Evolutionary conservation across 192 early-diverging fungal species (phyloP), one percentile per base, ranked within the genome.

Genomic region (Coemansia sp.): DNA sequence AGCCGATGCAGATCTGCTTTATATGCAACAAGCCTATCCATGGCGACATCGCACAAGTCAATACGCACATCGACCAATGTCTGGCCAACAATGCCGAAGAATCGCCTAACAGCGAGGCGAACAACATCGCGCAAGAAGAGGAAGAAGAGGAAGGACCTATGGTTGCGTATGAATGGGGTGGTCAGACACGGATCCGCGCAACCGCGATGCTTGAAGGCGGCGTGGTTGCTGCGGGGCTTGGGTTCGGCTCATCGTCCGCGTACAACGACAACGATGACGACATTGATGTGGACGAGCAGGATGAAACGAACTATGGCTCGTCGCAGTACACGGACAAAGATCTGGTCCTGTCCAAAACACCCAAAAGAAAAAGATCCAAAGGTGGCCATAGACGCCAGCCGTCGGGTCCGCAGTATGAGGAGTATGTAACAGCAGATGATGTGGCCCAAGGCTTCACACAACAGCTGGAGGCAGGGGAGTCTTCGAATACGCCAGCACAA

Each of bases 121-220:
- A 14, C 45, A 23, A 23, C 45, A 13, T 54, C 23, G 30, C 27
- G 19, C 4, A 10, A n/a, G n/a, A 31, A 15, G 53, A 44, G 5
- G 42, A 19, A 5, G 42, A 19, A 5, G 47, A 40, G 14, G 57
- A 45, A 6, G 22, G 48, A 6, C 69, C 68, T 4, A 88, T 47
- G 44, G 89, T 92, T 29, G 86, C 88, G 59, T 94, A 95, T 38
- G 86, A 83, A 30, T 94, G 92, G 91, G 89, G 86, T 1, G 93
- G 94, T 2, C 85, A 92, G 70, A 84, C 81, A 4, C 84, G 93
- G 4, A 83, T 95, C 13, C 83, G 94, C 7, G 89, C 87, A 3
- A 89, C 92, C 0, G 83, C 93, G 0, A 75, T 95, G 73, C 72
- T 94, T 61, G 89, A 94, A 63, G 93, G 92, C 34, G 89, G 91